Conservation (phyloP, 2,329 filamentous ascomycete genomes). For the Stachybotrys chartarum region DNA sequence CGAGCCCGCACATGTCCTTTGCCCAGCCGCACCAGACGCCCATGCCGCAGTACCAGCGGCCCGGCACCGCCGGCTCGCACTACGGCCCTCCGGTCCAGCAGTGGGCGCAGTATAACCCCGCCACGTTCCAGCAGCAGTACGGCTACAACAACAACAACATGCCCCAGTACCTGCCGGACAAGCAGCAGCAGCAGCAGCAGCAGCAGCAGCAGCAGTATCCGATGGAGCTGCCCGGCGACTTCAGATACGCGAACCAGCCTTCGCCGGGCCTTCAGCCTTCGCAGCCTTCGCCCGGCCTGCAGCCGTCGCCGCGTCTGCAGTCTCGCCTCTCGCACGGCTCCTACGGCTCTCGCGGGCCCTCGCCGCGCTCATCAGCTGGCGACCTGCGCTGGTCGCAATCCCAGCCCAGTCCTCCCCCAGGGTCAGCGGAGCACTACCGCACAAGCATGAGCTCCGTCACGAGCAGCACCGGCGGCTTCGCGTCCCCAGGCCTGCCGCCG, state of each 20-base stretch:
- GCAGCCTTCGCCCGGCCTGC: slow-evolving; percentile 12
- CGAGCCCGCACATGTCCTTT: not conserved
- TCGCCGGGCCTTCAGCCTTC: slow-evolving; percentile 18
- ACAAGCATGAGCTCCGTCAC: slow-evolving; percentile 15
- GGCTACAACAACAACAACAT: slow-evolving; percentile 6
- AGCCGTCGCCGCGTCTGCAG: slow-evolving; percentile 13
- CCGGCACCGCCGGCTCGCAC: slow-evolving; percentile 7
- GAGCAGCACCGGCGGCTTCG: slow-evolving; percentile 20
- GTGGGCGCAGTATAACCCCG: slow-evolving; percentile 9
- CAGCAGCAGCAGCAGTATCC: slow-evolving; percentile 12
- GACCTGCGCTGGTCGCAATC: slow-evolving; percentile 36
- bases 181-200: slow-evolving; percentile 2
- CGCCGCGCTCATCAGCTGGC: not conserved
- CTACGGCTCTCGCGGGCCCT: slow-evolving; percentile 7
- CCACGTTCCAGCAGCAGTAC: slow-evolving; percentile 12
- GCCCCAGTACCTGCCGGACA: slow-evolving; percentile 13
- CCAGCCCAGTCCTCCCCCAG: slow-evolving; percentile 16
- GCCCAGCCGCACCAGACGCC: slow-evolving; percentile 15
- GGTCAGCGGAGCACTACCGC: slow-evolving; percentile 11
- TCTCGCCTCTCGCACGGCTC: no score
- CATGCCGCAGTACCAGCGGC: slow-evolving; percentile 7
- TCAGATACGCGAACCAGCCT: slow-evolving; percentile 30
- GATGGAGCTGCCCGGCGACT: slow-evolving; percentile 44
- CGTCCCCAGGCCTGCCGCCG: slow-evolving; percentile 25
- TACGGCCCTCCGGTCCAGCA: slow-evolving; percentile 9